Conservation (phyloP, 139 green algal species). For the Chlamydomonas sp. region DNA sequence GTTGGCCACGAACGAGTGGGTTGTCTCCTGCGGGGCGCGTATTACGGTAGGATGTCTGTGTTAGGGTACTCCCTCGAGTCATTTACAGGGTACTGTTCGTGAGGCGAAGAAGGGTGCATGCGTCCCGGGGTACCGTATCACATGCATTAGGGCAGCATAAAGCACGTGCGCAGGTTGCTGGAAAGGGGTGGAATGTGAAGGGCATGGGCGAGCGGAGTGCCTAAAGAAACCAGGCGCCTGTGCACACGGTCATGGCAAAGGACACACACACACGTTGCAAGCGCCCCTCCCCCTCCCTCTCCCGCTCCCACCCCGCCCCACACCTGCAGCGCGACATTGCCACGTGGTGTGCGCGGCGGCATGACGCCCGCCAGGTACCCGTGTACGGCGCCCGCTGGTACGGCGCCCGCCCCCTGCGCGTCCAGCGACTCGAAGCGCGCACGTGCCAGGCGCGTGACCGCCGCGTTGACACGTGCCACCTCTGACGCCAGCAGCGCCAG, state of each 20-base stretch:
- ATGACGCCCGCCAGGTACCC: conserved; percentile 46
- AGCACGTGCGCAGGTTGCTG: no score
- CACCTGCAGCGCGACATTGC: conserved; percentile 9
- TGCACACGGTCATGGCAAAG: no score
- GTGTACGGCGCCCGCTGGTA: conserved; percentile 13
- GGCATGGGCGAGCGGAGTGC: not conserved
- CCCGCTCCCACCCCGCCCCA: not conserved
- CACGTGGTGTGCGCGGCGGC: not conserved
- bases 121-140: no score
- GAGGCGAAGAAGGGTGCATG: no score
- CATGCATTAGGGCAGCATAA: no score
- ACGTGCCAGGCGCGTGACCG: conserved; percentile 38
- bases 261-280: no score
- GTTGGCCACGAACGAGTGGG: conserved; percentile 32
- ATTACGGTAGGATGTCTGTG: no score
- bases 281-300: no score
- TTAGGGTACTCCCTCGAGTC: no score
- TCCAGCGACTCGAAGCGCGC: conserved; percentile 50
- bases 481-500: conserved; percentile 54
- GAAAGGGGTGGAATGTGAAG: not conserved
- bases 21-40: not conserved
- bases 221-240: no score
- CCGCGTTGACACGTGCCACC: conserved; percentile 53
- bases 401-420: conserved; percentile 14
- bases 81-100: no score